These are phyloP conservation scores for Curvularia sp. DNA, from an alignment of 2,329 filamentous ascomycete species.

Conservation along the genomic window DNA sequence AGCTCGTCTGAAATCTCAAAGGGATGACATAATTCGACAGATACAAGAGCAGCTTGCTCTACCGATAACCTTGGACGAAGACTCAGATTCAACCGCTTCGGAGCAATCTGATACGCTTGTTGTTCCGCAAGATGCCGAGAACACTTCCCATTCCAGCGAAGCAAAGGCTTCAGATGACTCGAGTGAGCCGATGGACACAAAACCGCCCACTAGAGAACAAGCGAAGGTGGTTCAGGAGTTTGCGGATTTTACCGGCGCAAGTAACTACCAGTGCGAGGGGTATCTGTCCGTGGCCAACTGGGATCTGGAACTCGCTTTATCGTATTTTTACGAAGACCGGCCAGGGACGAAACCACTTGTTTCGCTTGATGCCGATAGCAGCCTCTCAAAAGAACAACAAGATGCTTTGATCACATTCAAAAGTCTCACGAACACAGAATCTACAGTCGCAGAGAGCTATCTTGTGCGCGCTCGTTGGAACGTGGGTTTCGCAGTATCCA, in stretches of 20 bases:
- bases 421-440: background rate
- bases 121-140: background rate
- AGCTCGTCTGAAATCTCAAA: background rate
- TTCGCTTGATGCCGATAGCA: no score
- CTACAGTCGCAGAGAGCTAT: background rate
- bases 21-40: constrained; percentile 1
- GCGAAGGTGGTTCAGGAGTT: background rate
- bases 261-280: background rate
- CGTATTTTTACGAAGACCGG: background rate
- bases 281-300: background rate
- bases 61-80: background rate
- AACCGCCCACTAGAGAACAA: background rate
- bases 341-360: background rate
- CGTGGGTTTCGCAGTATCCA: background rate
- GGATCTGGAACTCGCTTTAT: constrained; percentile 3
- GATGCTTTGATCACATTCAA: background rate
- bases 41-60: constrained; percentile 10
- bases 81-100: background rate
- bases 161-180: no score
- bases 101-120: background rate
- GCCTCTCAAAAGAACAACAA: background rate
- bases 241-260: background rate
- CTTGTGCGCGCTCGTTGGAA: background rate
- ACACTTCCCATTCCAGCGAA: background rate
- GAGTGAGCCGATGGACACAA: background rate